Conservation (phyloP, 176 grass and related monocot species). For the Carex pumila region DNA sequence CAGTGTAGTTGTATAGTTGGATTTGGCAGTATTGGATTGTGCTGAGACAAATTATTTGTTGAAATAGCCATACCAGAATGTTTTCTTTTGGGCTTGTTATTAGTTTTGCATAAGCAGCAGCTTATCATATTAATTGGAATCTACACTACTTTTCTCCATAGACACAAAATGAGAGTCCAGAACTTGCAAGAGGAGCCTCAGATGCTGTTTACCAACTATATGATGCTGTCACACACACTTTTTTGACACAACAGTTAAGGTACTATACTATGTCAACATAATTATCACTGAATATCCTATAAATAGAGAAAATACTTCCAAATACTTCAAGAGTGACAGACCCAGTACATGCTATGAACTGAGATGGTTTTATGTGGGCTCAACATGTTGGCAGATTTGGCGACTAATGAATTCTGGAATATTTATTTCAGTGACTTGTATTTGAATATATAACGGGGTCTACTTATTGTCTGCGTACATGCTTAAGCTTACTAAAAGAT, state of each 20-base stretch:
- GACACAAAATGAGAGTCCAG: slow-evolving; percentile 71
- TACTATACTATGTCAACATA: slow-evolving; percentile 16
- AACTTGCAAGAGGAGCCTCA: slow-evolving; percentile 65
- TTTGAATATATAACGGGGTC: not conserved
- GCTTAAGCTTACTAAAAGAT: not conserved
- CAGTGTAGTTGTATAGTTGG: not conserved
- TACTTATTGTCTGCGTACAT: not conserved
- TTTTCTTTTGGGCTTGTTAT: not conserved
- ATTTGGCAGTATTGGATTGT: not conserved
- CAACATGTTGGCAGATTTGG: not conserved
- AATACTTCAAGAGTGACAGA: not conserved
- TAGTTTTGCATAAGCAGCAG: not conserved
- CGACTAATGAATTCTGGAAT: not conserved
- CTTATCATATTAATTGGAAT: not conserved
- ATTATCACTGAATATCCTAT: not conserved
- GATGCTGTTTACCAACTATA: slow-evolving; percentile 72
- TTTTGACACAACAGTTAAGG: slow-evolving; percentile 63
- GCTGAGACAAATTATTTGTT: not conserved
- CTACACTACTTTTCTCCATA: slow-evolving; percentile 18
- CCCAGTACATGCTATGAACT: not conserved
- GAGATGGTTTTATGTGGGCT: not conserved
- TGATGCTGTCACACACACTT: slow-evolving; percentile 79
- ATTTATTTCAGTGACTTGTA: not conserved
- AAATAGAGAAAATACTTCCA: not conserved
- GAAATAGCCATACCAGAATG: not conserved